Conservation (phyloP, 306 rosid species). For the Fragaria nilgerrensis region DNA sequence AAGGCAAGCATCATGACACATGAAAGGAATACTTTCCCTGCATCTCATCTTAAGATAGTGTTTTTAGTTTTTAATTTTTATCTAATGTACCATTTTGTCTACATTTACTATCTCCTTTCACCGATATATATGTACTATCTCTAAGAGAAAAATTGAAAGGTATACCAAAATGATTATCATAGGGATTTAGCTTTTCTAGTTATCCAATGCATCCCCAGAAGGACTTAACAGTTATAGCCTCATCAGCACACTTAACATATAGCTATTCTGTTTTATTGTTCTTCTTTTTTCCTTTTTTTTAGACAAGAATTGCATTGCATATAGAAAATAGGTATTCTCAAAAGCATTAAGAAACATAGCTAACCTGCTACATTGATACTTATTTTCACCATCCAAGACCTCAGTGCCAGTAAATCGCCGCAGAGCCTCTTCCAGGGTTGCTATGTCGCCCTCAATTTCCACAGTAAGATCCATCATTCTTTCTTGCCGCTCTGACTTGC, state of each 20-base stretch:
- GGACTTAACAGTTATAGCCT: not conserved
- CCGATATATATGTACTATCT: not conserved
- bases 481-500: constrained; percentile 92
- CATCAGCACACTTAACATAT: not conserved
- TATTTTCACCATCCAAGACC: constrained; percentile 90
- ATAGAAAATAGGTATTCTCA: not conserved
- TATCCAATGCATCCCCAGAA: not conserved
- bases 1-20: not conserved
- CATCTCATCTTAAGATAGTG: not conserved
- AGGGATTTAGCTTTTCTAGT: not conserved
- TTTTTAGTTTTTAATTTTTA: not conserved
- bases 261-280: not conserved
- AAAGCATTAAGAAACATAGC: constrained; percentile 23
- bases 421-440: constrained; percentile 81
- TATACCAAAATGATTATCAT: not conserved
- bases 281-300: not conserved
- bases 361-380: constrained; percentile 90
- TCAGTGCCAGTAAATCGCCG: constrained; percentile 74
- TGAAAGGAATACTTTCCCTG: not conserved
- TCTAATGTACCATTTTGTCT: not conserved
- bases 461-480: constrained; percentile 96
- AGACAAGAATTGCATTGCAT: not conserved
- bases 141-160: not conserved
- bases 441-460: constrained; percentile 91
- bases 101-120: not conserved